Percentiles rank a stretch among this genome's conserved stretches.
These are phyloP conservation scores for thale cress (Arabidopsis thaliana) DNA, from an alignment of 345 rosid species.

Conservation along the genomic window TAIR10.1 NC_003075.7:12028501-12029000, in stretches of 20 bases:
- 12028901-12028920: constrained; percentile 26
- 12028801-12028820: neutral
- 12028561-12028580: constrained; percentile 62
- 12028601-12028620: neutral
- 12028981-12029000: constrained; percentile 1
- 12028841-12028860: neutral
- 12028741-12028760: too few species aligned
- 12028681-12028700: too few species aligned
- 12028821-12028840: neutral
- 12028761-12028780: too few species aligned
- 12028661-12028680: neutral
- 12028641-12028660: neutral
- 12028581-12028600: neutral
- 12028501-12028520: constrained; percentile 38
- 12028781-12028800: neutral
- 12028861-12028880: constrained; percentile 5
- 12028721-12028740: too few species aligned
- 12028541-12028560: constrained; percentile 69
- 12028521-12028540: constrained; percentile 42
- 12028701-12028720: too few species aligned
- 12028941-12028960: neutral
- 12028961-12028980: neutral
- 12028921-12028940: constrained; percentile 15
- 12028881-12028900: constrained; percentile 5
- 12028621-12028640: neutral